Base-by-base conservation (phyloP, 1,284 basidiomycete species). In the Sporisorium exsertum region DNA sequence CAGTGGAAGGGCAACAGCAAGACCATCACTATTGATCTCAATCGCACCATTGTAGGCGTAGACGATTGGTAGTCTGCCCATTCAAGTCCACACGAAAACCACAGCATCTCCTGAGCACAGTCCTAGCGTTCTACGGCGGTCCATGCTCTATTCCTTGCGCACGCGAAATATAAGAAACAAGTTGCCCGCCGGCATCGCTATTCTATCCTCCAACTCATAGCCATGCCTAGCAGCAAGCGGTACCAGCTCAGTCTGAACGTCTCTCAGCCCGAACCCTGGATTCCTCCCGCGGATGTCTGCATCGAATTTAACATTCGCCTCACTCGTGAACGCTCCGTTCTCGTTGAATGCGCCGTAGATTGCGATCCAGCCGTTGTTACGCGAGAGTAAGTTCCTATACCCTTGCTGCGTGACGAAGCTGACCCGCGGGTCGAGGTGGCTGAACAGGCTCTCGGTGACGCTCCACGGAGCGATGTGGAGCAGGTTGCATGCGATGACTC, bases 331-430 rank as follows among this genome's bases (percentile, higher is more conserved):
- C 3, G 22, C 20, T 0, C 70, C 77, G 3, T 73, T 33, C 42
- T 80, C 64, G 54, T 78, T 80, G 59, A 80, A 80, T 0, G 78
- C 75, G 1, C 78, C 78, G 43, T 80, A 80, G 33, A 80, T 60
- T 15, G 77, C 77, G 22, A 79, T 61, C 56, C 67, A 79, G 1
- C 77, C 77, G 20, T 63, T 4, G 8, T 18, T 9, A 8, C 46
- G 57, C 15, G 46, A 43, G 24, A 78, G 56, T 1, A 76, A 24
- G 20, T 57, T 64, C 5, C 55, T 7, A 24, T 65, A 59, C 7
- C 76, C 76, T 35, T 58, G 54, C 27, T 70, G 68, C 5, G 67
- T 75, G 15, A 59, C 63, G 22, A 68, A 72, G 22, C 70, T 52
- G 16, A 77, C 42, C 3, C 70, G 35, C 1, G 76, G 76, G 29